Evolutionary conservation across 129 eudicot genomes (phyloP).

Genomic region (Ambrosia artemisiifolia): DNA sequence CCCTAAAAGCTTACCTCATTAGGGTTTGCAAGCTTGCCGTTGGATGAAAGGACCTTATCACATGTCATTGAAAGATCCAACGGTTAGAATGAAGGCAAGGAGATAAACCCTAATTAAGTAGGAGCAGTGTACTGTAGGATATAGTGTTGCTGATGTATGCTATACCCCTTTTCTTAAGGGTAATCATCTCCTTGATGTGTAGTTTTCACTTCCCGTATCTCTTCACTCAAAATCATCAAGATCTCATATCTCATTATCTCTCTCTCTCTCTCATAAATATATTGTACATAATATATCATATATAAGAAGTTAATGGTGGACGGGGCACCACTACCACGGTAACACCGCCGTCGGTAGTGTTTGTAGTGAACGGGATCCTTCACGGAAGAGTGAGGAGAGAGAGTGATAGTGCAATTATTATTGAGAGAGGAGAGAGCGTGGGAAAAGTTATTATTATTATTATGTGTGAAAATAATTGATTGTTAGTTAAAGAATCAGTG

Average conservation of each 20-base stretch:
- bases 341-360: too few relatives aligned
- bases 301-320: too few relatives aligned
- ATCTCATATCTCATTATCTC: conserved; percentile 16
- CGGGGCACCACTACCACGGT: too few relatives aligned
- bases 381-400: too few relatives aligned
- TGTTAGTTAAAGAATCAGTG: too few relatives aligned
- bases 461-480: too few relatives aligned
- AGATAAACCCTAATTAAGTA: conserved; percentile 37
- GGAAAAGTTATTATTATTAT: too few relatives aligned
- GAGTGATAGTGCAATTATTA: too few relatives aligned
- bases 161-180: conserved; percentile 35
- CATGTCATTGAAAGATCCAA: conserved; percentile 2
- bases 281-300: too few relatives aligned
- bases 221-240: conserved; percentile 45
- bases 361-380: too few relatives aligned
- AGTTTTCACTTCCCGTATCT: conserved; percentile 43
- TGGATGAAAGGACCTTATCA: conserved; percentile 23
- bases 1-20: conserved; percentile 31
- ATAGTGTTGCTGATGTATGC: conserved; percentile 36
- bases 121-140: conserved; percentile 35
- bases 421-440: too few relatives aligned
- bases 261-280: neutral
- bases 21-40: conserved; percentile 16
- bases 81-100: neutral
- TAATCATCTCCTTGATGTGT: conserved; percentile 43